phyloP scores from a whole-genome alignment of 1,139 yeast genomes.

The Saccharomyces hybrid region DNA sequence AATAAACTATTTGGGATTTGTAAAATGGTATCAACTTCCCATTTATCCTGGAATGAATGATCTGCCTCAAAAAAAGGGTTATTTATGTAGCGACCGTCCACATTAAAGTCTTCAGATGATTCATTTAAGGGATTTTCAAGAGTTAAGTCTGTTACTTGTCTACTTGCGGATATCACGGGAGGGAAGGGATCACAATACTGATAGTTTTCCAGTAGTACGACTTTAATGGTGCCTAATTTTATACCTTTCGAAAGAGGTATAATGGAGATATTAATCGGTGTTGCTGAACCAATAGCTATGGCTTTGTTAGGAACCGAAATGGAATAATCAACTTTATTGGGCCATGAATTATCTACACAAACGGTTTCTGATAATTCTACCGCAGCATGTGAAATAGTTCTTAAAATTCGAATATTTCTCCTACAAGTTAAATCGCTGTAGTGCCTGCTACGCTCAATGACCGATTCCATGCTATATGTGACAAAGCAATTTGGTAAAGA shows the following conservation, averaged over 20 bases:
- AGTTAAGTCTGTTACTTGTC: slow-evolving; percentile 40
- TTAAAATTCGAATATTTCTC: slow-evolving; percentile 68
- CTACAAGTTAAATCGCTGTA: slow-evolving; percentile 46
- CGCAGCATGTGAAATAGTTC: slow-evolving; percentile 83
- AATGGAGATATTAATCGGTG: slow-evolving; percentile 61
- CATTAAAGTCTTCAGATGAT: neutral
- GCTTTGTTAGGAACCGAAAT: slow-evolving; percentile 84
- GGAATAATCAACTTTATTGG: slow-evolving; percentile 82
- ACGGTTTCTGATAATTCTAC: slow-evolving; percentile 85
- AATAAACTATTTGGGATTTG: slow-evolving; percentile 65
- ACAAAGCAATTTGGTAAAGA: slow-evolving; percentile 81
- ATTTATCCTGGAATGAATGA: slow-evolving; percentile 44
- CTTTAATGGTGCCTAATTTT: slow-evolving; percentile 59
- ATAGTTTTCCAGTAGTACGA: slow-evolving; percentile 60
- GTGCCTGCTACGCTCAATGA: slow-evolving; percentile 75
- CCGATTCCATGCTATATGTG: slow-evolving; percentile 71
- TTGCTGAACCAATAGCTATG: slow-evolving; percentile 75
- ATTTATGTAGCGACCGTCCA: neutral
- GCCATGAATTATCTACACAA: slow-evolving; percentile 95
- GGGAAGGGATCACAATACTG: slow-evolving; percentile 48
- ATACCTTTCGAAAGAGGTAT: slow-evolving; percentile 81
- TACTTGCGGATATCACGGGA: slow-evolving; percentile 48
- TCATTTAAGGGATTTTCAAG: slow-evolving; percentile 36
- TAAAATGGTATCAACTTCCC: slow-evolving; percentile 62
- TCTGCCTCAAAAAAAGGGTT: slow-evolving; percentile 6